These are phyloP conservation scores for Thuja plicata DNA, from an alignment of 83 land plant species.

Conservation along the genomic window DNA sequence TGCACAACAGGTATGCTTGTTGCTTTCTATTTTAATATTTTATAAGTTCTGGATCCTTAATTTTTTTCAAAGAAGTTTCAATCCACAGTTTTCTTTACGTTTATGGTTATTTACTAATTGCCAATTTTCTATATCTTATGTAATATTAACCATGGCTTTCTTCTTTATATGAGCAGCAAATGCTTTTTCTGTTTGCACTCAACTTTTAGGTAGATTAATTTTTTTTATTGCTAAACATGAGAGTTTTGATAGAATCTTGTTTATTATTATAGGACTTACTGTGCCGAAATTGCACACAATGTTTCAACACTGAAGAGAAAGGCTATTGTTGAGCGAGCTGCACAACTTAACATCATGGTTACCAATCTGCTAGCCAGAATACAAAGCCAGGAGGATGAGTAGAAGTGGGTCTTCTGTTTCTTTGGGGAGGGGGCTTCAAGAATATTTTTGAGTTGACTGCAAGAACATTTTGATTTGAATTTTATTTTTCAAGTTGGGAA, in stretches of 20 bases:
- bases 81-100: background rate
- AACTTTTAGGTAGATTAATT: background rate
- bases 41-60: background rate
- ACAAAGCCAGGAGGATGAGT: constrained; percentile 85
- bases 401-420: background rate
- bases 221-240: background rate
- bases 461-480: background rate
- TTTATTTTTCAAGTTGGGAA: background rate
- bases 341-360: constrained; percentile 70
- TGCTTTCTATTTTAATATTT: background rate
- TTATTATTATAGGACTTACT: constrained; percentile 49
- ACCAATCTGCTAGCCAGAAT: constrained; percentile 77
- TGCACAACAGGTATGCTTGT: constrained; percentile 79
- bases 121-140: background rate
- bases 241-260: background rate
- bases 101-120: background rate
- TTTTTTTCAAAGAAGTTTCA: background rate
- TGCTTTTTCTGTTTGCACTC: background rate
- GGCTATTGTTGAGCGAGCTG: constrained; percentile 82
- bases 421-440: background rate
- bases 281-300: constrained; percentile 89
- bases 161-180: background rate
- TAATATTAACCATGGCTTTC: background rate
- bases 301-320: constrained; percentile 79
- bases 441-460: background rate